Evolutionary conservation across 2,329 filamentous ascomycete species (phyloP).

Genomic region (Ascochyta rabiei): DNA sequence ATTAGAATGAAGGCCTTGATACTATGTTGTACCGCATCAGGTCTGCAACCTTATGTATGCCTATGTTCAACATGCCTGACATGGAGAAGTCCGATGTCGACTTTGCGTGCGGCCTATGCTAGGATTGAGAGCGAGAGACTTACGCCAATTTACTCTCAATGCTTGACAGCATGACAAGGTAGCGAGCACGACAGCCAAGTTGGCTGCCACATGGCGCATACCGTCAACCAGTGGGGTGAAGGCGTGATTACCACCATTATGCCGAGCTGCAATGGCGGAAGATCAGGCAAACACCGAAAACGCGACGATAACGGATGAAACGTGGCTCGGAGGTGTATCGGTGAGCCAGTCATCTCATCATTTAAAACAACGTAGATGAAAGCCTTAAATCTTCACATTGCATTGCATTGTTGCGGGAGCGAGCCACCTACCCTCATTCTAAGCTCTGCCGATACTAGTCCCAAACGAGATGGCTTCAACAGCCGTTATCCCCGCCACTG

Average conservation of each 20-base stretch:
- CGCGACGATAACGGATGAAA: slow-evolving; percentile 18
- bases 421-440: background rate
- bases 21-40: background rate
- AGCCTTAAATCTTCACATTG: background rate
- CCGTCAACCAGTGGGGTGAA: slow-evolving; percentile 41
- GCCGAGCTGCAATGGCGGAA: slow-evolving; percentile 13
- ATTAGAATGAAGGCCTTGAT: background rate
- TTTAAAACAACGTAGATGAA: slow-evolving; percentile 13
- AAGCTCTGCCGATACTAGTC: background rate
- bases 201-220: slow-evolving; percentile 23
- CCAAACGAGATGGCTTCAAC: slow-evolving; percentile 25
- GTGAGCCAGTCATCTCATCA: background rate
- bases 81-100: background rate
- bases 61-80: background rate
- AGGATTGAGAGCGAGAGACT: background rate
- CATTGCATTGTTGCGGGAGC: background rate
- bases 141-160: background rate
- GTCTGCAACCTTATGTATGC: slow-evolving; percentile 8
- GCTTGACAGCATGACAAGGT: slow-evolving; percentile 9
- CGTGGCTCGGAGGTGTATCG: background rate
- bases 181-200: slow-evolving; percentile 20
- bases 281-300: slow-evolving; percentile 1
- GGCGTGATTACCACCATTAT: slow-evolving; percentile 34
- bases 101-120: background rate
- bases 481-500: slow-evolving; percentile 15